Conservation (phyloP, 805 yeast genomes). For the Wickerhamomyces canadensis region DNA sequence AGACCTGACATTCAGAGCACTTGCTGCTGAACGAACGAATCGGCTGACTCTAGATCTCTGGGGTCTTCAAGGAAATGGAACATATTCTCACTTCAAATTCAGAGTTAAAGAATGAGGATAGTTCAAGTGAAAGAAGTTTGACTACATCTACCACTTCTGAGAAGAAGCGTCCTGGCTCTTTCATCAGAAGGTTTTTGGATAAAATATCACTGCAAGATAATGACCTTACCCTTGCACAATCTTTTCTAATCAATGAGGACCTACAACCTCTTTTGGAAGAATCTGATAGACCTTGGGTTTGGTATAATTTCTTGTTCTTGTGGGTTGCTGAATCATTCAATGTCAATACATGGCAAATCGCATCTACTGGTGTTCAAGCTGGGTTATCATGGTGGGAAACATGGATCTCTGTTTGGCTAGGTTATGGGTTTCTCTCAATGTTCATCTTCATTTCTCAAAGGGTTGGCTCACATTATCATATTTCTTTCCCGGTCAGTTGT, state of each 20-base stretch:
- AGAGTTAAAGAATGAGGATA: too few relatives aligned
- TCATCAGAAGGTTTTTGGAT: slow-evolving; percentile 1
- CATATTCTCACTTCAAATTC: too few relatives aligned
- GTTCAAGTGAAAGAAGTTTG: too few relatives aligned
- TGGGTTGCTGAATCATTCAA: slow-evolving; percentile 92
- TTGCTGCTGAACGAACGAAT: too few relatives aligned
- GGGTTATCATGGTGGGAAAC: slow-evolving; percentile 90
- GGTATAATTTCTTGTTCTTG: slow-evolving; percentile 74
- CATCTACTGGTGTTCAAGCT: slow-evolving; percentile 73
- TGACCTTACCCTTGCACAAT: slow-evolving; percentile 47
- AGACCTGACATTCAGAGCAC: too few relatives aligned
- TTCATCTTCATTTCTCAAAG: slow-evolving; percentile 71
- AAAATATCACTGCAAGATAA: slow-evolving; percentile 16
- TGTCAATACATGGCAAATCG: slow-evolving; percentile 88
- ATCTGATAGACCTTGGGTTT: slow-evolving; percentile 71
- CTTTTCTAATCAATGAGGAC: slow-evolving; percentile 69
- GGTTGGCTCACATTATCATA: slow-evolving; percentile 75
- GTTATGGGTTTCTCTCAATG: slow-evolving; percentile 63
- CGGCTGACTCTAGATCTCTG: too few relatives aligned
- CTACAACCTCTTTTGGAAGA: slow-evolving; percentile 67
- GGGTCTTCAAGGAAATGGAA: too few relatives aligned
- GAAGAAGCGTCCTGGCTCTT: too few relatives aligned
- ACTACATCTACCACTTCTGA: too few relatives aligned
- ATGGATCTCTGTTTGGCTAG: slow-evolving; percentile 86
- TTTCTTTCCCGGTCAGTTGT: slow-evolving; percentile 78